phyloP scores from a whole-genome alignment of 805 yeast genomes.

The Saccharomyces paradoxus region DNA sequence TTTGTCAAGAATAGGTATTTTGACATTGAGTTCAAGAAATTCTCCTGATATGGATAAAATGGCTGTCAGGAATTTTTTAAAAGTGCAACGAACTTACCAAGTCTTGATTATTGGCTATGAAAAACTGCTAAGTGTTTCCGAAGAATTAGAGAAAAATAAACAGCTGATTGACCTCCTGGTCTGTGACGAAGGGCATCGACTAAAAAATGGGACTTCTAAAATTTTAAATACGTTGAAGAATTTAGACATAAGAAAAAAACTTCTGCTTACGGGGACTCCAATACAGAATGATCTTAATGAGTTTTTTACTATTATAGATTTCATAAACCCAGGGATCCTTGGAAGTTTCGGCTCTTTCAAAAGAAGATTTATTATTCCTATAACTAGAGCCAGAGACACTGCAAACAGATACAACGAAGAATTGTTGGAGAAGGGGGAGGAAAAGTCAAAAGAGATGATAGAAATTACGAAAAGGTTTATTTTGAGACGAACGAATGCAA shows the following conservation, averaged over 20 bases:
- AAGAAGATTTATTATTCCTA: conserved; percentile 59
- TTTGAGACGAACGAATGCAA: conserved; percentile 60
- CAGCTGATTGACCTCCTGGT: conserved; percentile 55
- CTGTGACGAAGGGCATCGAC: conserved; percentile 93
- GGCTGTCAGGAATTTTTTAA: conserved; percentile 52
- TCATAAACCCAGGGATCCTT: conserved; percentile 74
- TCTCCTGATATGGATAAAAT: conserved; percentile 46
- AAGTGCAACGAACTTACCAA: conserved; percentile 61
- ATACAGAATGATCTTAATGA: conserved; percentile 87
- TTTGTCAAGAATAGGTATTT: conserved; percentile 51
- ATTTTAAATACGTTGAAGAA: conserved; percentile 54
- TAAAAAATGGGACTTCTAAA: conserved; percentile 69
- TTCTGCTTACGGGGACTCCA: conserved; percentile 82
- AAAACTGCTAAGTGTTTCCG: conserved; percentile 49
- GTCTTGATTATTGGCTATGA: conserved; percentile 86
- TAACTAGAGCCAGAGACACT: conserved; percentile 58
- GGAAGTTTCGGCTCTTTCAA: conserved; percentile 57
- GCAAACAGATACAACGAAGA: conserved; percentile 45
- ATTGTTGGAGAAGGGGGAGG: conserved; percentile 49
- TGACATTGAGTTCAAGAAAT: conserved; percentile 46
- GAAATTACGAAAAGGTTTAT: conserved; percentile 57
- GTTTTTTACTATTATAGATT: conserved; percentile 71
- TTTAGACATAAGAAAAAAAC: conserved; percentile 46
- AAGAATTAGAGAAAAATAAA: conserved; percentile 36
- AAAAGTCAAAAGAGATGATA: conserved; percentile 54